Evolutionary conservation across 768 basidiomycete genomes (phyloP), one percentile per base, ranked within the genome.

Genomic region (Neoboletus brunneissimus): DNA sequence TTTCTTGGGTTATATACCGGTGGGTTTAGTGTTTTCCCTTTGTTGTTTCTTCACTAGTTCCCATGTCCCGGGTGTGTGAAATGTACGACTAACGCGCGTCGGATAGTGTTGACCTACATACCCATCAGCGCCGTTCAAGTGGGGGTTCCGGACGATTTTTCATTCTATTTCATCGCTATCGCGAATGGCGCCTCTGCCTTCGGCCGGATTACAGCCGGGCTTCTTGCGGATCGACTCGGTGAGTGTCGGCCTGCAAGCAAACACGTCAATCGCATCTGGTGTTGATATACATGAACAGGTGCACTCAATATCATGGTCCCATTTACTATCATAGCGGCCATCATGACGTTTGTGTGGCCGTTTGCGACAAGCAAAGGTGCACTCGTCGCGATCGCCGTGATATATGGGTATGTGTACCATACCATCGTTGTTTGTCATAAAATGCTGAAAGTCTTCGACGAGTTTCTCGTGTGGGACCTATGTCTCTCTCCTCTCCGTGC

Each of bases 1-100:
- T 89, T 86, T 69, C 77, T 91, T 13, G 89, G 89, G 5, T 67
- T 91, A 12, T 91, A 89, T 64, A 88, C 87, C 0, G 71, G 87
- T 80, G 45, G 48, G 74, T 67, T 54, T 18, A 41, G 50, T 43
- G 49, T 51, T 37, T 49, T 27, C 16, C 7, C 11, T 15, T 16
- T n/a, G 10, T 18, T 20, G 7, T 31, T 38, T 27, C 22, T 35
- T 47, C 16, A 6, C 16, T 10, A 3, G 15, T 32, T 31, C 12
- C n/a, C 15, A 20, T 5, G 5, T 22, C 20, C 15, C 18, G 23
- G 27, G 25, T 9, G 16, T 25, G 29, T 5, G 11, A 35, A 23
- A 51, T 10, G 31, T 6, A 22, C 27, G 18, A 56, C 57, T 64
- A 18, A 64, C 44, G 4, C 3, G 2, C 1, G 2, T 41, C n/a